Base-by-base conservation (phyloP, 2,329 filamentous ascomycete genomes). In the Trichoderma aggressivum region DNA sequence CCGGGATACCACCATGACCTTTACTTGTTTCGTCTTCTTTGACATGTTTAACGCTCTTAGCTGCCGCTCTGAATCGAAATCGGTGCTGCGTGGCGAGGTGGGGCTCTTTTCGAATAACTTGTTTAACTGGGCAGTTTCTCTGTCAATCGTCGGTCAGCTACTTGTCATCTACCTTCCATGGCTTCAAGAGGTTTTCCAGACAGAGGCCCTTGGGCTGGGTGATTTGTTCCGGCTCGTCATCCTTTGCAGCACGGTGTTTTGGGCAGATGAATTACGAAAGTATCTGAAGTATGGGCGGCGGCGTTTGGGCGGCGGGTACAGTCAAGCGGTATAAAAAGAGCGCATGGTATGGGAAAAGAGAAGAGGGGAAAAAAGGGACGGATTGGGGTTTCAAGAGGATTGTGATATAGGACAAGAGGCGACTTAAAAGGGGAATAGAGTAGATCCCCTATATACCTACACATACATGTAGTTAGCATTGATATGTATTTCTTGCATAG, bases 11-110 rank as follows among this genome's bases (percentile, higher is more conserved):
- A 99, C 96, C 74, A 98, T 99, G 92, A 98, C 96, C 0, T 99
- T 99, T 80, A 99, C 96, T 7, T 97, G 94, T 82, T 99, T 99
- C 79, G 96, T 99, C 59, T 88, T 99, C 68, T 99, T 98, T 81
- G 96, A 99, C 85, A 99, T 99, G 96, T 98, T 98, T 86, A 98
- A 99, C 81, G 96, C 96, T 2, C 86, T 99, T 26, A 91, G 93
- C 18, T 99, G 96, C 82, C 93, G 96, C 61, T 97, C 92, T 8
- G 94, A 97, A 79, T 90, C 88, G 73, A 98, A 98, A 81, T 97
- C 93, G 12, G 86, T 99, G 6, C 87, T 99, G 4, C 87, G 91
- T 30, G 95, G 96, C 53, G 94, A 99, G 79, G 86, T 97, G 64
- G 89, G 92, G 10, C 80, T 97, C 14, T 92, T 96, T 71, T 90